Evolutionary conservation across 2,329 filamentous ascomycete genomes (phyloP).

Genomic region (Colletotrichum magnum): DNA sequence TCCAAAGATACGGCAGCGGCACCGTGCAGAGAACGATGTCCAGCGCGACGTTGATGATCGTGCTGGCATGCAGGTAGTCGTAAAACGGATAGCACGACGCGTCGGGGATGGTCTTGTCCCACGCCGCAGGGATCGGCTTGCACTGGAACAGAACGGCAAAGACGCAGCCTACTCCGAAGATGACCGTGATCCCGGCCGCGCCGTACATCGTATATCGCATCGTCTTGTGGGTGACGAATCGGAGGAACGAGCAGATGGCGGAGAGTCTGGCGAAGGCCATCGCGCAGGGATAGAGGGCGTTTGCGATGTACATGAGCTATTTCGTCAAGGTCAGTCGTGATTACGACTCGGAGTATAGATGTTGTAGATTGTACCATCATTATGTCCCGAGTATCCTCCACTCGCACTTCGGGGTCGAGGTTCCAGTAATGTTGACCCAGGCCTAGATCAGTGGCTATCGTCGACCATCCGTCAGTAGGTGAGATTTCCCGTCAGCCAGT

Average conservation of each 20-base stretch:
- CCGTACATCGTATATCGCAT: conserved; percentile 14
- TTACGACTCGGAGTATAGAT: not conserved
- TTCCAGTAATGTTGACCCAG: conserved; percentile 34
- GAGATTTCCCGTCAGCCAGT: no score
- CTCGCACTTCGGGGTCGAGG: conserved; percentile 9
- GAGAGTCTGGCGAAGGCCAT: conserved; percentile 29
- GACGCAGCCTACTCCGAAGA: conserved; percentile 13
- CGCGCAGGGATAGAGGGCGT: conserved; percentile 30
- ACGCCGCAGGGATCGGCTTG: conserved; percentile 42
- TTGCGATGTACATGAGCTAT: conserved; percentile 33
- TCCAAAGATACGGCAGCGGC: conserved; percentile 49
- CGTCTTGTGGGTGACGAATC: not conserved
- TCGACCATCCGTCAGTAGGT: not conserved
- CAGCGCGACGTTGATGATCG: conserved; percentile 47
- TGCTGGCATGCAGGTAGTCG: conserved; percentile 47
- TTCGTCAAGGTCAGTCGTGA: not conserved
- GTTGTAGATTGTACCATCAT: conserved; percentile 6
- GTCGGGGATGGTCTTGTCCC: conserved; percentile 43
- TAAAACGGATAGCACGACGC: conserved; percentile 46
- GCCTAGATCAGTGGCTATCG: conserved; percentile 27
- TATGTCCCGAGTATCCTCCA: conserved; percentile 7
- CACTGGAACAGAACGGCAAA: conserved; percentile 36
- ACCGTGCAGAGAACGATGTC: conserved; percentile 48
- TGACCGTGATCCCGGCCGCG: not conserved
- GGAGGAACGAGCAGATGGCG: conserved; percentile 22